Evolutionary conservation across 2,329 filamentous ascomycete species (phyloP), one percentile per base, ranked within the genome.

Genomic region (Aspergillus awamori): DNA sequence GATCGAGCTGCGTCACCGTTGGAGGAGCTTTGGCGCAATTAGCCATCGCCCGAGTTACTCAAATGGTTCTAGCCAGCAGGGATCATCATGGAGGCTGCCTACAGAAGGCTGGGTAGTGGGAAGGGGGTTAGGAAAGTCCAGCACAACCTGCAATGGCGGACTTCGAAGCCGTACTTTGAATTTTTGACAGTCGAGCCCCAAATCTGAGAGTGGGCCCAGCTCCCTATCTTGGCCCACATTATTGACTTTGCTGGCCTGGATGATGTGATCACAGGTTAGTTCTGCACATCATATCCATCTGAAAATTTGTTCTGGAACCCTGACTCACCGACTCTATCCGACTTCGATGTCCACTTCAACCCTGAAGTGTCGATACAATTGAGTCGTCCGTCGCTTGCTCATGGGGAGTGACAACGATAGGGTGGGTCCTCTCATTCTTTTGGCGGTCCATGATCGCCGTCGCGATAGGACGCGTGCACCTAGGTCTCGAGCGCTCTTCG

Each of bases 271-370:
- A 58, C 52, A 58, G 52, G 60, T 56, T 65, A 56, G 36, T 59
- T 48, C 62, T 65, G 62, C 63, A 64, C 53, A 60, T 59, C 58
- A 59, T 61, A 47, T 45, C 53, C 59, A 52, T 43, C 41, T 30
- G 55, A 61, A 61, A 54, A 60, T 62, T 39, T 63, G 48, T 66
- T 68, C 63, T 68, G 63, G 67, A 66, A 65, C 55, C 33, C 54
- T 47, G 59, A 54, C 63, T 66, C 67, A 70, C 67, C 65, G 69
- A 62, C 53, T 57, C n/a, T 60, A 22, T 39, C 53, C 26, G 11
- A 30, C 26, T 39, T 7, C 13, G 24, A 33, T 47, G 47, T 11
- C 47, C 47, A 51, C 47, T 51, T 33, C 47, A 17, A 51, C 26
- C 47, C 47, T 30, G 47, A n/a, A 4, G 3, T 10, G 4, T 51